Percentiles rank a stretch among this genome's conserved stretches.
Conservation (phyloP, 176 grass and related monocot species). For the Cenchrus fungigraminus region DNA sequence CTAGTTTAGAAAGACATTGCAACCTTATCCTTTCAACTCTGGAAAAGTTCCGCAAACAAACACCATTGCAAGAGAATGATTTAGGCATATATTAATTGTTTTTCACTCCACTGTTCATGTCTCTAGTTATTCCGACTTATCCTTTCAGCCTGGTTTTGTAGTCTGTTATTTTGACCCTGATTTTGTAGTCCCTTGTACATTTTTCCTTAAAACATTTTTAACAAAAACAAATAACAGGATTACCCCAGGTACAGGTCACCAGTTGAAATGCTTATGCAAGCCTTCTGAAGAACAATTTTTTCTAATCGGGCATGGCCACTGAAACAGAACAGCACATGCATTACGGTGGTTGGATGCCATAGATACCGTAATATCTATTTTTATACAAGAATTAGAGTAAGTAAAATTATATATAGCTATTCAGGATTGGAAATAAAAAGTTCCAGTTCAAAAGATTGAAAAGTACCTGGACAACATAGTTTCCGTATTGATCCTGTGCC, state of each 20-base stretch:
- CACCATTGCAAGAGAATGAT: background rate
- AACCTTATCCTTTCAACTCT: background rate
- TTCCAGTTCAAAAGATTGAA: background rate
- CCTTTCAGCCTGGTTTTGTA: background rate
- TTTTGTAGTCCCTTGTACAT: background rate
- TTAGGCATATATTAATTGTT: background rate
- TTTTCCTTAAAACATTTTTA: background rate
- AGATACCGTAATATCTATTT: background rate
- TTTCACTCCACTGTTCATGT: background rate
- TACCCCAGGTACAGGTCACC: constrained; percentile 17
- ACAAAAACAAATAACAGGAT: background rate
- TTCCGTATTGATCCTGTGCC: constrained; percentile 89
- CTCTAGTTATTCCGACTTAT: background rate
- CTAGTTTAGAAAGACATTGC: background rate
- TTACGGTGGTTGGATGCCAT: background rate
- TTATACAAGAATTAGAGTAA: constrained; percentile 17
- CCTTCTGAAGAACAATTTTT: background rate
- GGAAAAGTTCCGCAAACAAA: background rate
- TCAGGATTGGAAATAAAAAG: background rate
- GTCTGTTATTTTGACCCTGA: background rate
- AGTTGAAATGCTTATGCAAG: constrained; percentile 45
- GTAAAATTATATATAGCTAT: background rate
- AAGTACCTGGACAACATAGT: constrained; percentile 89
- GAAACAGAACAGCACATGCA: background rate
- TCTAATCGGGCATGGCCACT: no score